Base-by-base conservation (phyloP, 1,284 basidiomycete genomes). In the Pseudozyma hubeiensis region DNA sequence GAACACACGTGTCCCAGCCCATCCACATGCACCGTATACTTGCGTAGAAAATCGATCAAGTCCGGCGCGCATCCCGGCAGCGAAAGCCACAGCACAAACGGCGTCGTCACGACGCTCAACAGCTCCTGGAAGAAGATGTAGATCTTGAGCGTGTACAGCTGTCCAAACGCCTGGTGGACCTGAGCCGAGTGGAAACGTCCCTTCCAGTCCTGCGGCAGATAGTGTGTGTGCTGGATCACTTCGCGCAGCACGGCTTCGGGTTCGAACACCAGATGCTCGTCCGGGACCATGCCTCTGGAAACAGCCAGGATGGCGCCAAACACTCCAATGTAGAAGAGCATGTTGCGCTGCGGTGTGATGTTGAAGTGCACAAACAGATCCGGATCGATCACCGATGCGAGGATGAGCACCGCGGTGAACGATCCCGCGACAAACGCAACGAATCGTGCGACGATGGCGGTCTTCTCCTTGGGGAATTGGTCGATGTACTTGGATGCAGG, bases 1-100 rank as follows among this genome's bases (percentile, higher is more conserved):
- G 92, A 94, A 84, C 97, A 99, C 9, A 99, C 93, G 81, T 97
- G 96, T 10, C 97, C 96, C 3, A 97, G 88, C 1, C 94, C 93
- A 77, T 97, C 95, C 34, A 99, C 92, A 84, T 98, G 95, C 0
- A 99, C 91, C 0, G 94, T 93, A 82, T 97, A 98, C 86, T 77
- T 72, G n/a, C 81, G 57, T 54, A 82, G 71, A 35, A 82, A 82
- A 64, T 81, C 80, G 59, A 82, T 77, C 58, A 81, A 49, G 7
- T 64, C 78, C 7, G 92, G 91, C 2, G 95, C 92, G 81, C 93
- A 95, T 0, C 87, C 87, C 0, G 96, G 95, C 7, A 99, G 88
- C 14, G 94, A 93, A 83, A 92, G 91, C 91, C 93, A 94, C 7
- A 99, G 87, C 52, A 99, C 90, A 80, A 97, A 93, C 0, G 96